Evolutionary conservation across 2,329 filamentous ascomycete species (phyloP).

Genomic region (Aureobasidium musti): DNA sequence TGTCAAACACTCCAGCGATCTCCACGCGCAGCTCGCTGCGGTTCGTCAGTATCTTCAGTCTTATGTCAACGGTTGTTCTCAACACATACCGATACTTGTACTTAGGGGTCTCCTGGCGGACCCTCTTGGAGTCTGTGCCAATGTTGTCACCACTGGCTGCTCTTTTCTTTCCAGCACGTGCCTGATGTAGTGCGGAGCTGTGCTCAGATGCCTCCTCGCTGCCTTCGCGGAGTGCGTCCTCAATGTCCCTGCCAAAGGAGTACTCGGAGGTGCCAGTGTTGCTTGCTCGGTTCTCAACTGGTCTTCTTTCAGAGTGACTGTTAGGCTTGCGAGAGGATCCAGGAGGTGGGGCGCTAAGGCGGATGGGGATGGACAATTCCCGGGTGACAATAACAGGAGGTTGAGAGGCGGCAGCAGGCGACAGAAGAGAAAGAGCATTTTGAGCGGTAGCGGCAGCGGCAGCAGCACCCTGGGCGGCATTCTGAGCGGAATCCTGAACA

Average conservation of each 20-base stretch:
- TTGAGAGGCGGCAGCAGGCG: no score
- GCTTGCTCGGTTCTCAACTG: no score
- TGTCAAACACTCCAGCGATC: background rate
- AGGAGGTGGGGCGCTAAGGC: no score
- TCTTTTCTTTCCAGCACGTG: background rate
- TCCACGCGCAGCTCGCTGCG: background rate
- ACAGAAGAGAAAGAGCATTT: background rate
- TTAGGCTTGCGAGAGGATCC: background rate
- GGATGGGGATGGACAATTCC: no score
- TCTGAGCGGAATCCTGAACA: no score
- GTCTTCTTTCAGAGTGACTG: no score
- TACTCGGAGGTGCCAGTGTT: background rate
- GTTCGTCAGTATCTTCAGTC: background rate
- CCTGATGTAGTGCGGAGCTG: background rate
- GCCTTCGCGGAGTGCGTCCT: no score
- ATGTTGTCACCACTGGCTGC: no score
- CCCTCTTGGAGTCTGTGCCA: background rate
- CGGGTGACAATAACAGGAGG: no score
- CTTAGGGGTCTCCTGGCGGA: background rate
- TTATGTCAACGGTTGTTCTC: no score
- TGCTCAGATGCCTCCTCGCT: background rate
- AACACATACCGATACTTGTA: background rate
- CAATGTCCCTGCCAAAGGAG: background rate
- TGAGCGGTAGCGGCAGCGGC: no score
- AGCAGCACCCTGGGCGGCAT: no score